phyloP scores from a whole-genome alignment of 371 early-diverging fungal genomes.

The Mitosporidium daphniae region DNA sequence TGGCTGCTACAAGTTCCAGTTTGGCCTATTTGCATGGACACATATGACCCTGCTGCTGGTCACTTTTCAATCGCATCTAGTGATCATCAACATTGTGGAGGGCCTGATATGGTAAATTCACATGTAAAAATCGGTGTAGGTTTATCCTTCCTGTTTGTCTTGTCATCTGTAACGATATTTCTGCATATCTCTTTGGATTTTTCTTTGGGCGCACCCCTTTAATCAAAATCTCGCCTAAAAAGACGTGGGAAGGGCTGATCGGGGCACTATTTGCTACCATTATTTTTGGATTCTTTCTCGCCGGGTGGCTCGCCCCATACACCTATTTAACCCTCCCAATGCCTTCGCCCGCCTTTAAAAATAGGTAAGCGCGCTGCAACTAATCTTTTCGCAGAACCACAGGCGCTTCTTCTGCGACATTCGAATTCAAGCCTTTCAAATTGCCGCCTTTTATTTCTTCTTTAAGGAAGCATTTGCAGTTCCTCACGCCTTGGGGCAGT shows the following conservation, averaged over 20 bases:
- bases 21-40: constrained; percentile 67
- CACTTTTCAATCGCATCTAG: constrained; percentile 48
- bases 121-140: too few species aligned
- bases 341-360: too few species aligned
- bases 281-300: constrained; percentile 36
- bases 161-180: constrained; percentile 86
- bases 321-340: constrained; percentile 54
- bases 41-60: constrained; percentile 66
- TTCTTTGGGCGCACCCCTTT: constrained; percentile 68
- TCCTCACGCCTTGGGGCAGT: too few species aligned
- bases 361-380: too few species aligned
- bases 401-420: too few species aligned
- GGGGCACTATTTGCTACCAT: constrained; percentile 60
- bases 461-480: too few species aligned
- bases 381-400: too few species aligned
- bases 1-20: constrained; percentile 35
- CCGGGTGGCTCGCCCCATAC: constrained; percentile 14
- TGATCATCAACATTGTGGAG: constrained; percentile 72
- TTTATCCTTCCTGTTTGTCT: constrained; percentile 47
- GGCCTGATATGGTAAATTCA: constrained; percentile 95
- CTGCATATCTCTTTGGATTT: constrained; percentile 81
- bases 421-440: too few species aligned
- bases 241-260: constrained; percentile 96
- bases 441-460: too few species aligned
- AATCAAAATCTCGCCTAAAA: constrained; percentile 77